Conservation (phyloP, 345 rosid genomes). For the Populus pruinosa region DNA sequence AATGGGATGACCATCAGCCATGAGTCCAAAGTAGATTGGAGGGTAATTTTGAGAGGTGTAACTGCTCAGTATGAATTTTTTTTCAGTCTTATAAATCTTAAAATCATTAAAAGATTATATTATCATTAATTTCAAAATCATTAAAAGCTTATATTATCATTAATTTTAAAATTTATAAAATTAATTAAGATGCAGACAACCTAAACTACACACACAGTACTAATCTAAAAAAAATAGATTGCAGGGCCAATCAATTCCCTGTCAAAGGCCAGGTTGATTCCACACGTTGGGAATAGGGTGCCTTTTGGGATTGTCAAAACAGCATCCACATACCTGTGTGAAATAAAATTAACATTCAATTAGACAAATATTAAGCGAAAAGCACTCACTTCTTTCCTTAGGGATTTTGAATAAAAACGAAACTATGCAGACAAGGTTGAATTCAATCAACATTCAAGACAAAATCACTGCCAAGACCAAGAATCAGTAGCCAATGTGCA, state of each 20-base stretch:
- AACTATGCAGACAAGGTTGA: background rate
- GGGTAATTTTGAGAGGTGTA: background rate
- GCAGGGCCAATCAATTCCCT: constrained; percentile 38
- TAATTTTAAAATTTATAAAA: too few relatives aligned
- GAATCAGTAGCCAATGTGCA: background rate
- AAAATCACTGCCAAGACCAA: background rate
- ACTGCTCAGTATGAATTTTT: too few relatives aligned
- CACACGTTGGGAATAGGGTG: constrained; percentile 36
- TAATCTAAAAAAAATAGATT: constrained; percentile 22
- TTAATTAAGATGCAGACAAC: too few relatives aligned
- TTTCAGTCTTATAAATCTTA: too few relatives aligned
- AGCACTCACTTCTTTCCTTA: background rate
- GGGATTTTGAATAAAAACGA: background rate
- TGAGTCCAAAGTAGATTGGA: constrained; percentile 41
- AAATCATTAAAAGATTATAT: too few relatives aligned
- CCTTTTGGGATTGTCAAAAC: constrained; percentile 37
- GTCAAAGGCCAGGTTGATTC: constrained; percentile 37
- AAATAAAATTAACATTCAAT: constrained; percentile 2
- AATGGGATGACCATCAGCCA: constrained; percentile 42
- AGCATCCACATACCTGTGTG: constrained; percentile 29
- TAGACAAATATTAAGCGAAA: background rate
- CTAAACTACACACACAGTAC: too few relatives aligned
- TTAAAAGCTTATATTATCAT: too few relatives aligned
- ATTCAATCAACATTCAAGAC: background rate
- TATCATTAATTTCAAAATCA: too few relatives aligned